These are phyloP conservation scores for Dunaliella sp. DNA, from an alignment of 139 green algal species.

Conservation along the genomic window DNA sequence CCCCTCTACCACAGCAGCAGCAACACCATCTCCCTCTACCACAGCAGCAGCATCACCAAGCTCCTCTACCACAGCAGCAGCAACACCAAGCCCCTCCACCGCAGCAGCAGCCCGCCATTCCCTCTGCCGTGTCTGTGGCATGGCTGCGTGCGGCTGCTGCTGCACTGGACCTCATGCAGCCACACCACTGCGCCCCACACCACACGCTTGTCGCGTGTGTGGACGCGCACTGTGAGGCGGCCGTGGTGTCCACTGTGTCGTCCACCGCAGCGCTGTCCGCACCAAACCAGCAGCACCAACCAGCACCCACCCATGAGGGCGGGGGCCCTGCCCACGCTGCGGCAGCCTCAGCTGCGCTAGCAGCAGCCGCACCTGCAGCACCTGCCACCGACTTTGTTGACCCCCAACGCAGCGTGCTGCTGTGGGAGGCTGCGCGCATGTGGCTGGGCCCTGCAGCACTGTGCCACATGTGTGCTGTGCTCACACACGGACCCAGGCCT, in stretches of 20 bases:
- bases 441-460: conserved; percentile 29
- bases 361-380: not conserved
- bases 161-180: not conserved
- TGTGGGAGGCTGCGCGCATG: conserved; percentile 40
- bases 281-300: not conserved
- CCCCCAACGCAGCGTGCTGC: conserved; percentile 37
- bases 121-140: not conserved
- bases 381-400: conserved; percentile 19
- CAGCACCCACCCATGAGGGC: no score
- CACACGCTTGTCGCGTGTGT: not conserved
- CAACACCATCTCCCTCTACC: no score
- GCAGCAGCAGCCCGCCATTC: not conserved
- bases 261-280: not conserved
- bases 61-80: not conserved
- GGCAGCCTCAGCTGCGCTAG: not conserved
- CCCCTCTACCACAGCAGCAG: not conserved
- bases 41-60: not conserved
- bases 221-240: not conserved
- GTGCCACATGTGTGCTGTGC: not conserved
- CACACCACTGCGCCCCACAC: not conserved
- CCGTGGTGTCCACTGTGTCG: not conserved
- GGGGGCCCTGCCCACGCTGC: not conserved
- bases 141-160: not conserved
- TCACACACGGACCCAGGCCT: no score
- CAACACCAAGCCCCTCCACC: not conserved